These are phyloP conservation scores for Tagetes patula DNA, from an alignment of 129 eudicot species.

Conservation along the genomic window DNA sequence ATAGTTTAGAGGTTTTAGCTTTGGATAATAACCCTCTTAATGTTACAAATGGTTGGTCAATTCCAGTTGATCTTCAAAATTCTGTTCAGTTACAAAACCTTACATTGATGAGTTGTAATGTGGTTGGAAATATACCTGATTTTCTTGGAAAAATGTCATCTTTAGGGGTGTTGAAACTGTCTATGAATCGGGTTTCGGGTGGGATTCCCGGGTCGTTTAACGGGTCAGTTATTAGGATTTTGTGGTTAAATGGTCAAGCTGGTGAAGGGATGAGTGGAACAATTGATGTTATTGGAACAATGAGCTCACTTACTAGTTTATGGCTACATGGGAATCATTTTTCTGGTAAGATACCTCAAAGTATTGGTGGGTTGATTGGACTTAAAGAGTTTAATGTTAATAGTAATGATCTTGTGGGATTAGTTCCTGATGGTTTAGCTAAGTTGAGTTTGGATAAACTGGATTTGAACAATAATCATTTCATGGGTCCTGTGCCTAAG, in stretches of 20 bases:
- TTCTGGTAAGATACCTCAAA: constrained; percentile 56
- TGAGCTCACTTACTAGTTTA: constrained; percentile 45
- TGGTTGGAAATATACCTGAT: constrained; percentile 62
- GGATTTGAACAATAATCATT: constrained; percentile 59
- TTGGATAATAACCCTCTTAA: constrained; percentile 74
- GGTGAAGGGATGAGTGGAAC: constrained; percentile 53
- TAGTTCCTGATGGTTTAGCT: constrained; percentile 56
- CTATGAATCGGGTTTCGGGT: constrained; percentile 53
- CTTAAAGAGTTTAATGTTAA: constrained; percentile 53
- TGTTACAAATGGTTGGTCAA: constrained; percentile 69
- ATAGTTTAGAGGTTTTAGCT: constrained; percentile 69
- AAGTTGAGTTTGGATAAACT: constrained; percentile 31
- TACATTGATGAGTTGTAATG: constrained; percentile 53
- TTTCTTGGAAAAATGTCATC: constrained; percentile 59
- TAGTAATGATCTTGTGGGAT: constrained; percentile 54
- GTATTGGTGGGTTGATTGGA: constrained; percentile 38
- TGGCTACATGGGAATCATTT: constrained; percentile 81
- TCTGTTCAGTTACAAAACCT: constrained; percentile 68
- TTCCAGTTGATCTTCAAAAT: constrained; percentile 56
- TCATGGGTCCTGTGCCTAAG: constrained; percentile 72
- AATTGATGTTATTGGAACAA: constrained; percentile 53
- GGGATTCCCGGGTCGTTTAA: constrained; percentile 47
- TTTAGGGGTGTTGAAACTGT: constrained; percentile 42
- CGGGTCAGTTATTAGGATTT: constrained; percentile 43
- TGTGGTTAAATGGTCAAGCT: constrained; percentile 68